Percentiles rank a stretch among this genome's conserved stretches.
These are phyloP conservation scores for Dictyostelium intermedium DNA, from an alignment of 78 protist species.

Conservation along the genomic window DNA sequence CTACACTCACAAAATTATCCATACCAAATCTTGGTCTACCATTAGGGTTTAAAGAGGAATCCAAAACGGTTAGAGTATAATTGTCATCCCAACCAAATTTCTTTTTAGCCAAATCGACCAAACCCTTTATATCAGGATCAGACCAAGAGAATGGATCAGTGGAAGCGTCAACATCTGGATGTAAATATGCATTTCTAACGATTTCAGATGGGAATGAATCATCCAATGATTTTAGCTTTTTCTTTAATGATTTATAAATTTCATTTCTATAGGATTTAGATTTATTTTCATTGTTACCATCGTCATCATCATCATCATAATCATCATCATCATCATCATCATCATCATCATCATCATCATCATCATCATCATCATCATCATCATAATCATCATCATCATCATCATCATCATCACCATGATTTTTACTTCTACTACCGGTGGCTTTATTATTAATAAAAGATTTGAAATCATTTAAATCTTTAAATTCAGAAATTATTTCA, in stretches of 20 bases:
- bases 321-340: too few relatives aligned
- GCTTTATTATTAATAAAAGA: background rate
- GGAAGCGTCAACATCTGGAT: constrained; percentile 36
- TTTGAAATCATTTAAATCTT: constrained; percentile 31
- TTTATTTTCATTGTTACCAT: background rate
- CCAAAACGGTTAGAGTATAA: background rate
- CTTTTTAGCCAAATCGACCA: background rate
- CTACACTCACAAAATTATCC: background rate
- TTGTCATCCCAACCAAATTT: constrained; percentile 53
- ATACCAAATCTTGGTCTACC: background rate
- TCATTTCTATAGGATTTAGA: background rate
- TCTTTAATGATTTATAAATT: background rate
- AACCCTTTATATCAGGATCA: constrained; percentile 18
- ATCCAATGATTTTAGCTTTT: background rate
- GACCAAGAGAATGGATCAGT: constrained; percentile 37
- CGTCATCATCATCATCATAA: too few relatives aligned
- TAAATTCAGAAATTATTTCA: constrained; percentile 70
- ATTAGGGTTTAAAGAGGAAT: background rate
- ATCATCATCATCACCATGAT: too few relatives aligned
- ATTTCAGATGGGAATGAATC: constrained; percentile 47
- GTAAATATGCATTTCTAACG: constrained; percentile 24
- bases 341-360: too few relatives aligned
- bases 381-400: too few relatives aligned
- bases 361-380: too few relatives aligned
- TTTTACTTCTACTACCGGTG: too few relatives aligned